phyloP scores from a whole-genome alignment of 169 alveolate species.

The Perkinsus chesapeaki region DNA sequence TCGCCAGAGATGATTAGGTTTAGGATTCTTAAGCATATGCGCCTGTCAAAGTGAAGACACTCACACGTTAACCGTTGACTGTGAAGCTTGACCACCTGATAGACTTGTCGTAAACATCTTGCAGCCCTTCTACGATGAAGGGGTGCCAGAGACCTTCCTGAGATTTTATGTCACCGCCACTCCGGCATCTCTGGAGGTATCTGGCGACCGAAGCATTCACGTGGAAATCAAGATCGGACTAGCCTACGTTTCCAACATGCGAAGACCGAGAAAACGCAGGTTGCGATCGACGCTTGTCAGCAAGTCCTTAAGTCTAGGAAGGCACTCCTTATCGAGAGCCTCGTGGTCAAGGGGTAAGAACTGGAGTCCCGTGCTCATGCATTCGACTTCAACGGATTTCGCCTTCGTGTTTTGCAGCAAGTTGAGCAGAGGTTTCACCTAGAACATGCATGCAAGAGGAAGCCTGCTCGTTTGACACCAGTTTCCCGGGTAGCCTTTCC shows the following conservation, averaged over 20 bases:
- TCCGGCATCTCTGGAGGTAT: background rate
- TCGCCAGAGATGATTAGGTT: background rate
- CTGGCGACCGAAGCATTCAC: background rate
- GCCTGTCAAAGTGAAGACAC: background rate
- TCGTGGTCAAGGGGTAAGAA: slow-evolving; percentile 9
- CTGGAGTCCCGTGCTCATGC: background rate
- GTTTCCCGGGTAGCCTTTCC: slow-evolving; percentile 42
- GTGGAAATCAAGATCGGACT: background rate
- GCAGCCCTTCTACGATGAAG: background rate
- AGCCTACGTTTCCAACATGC: background rate
- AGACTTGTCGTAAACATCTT: background rate
- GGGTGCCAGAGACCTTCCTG: background rate
- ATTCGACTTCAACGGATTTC: slow-evolving; percentile 8
- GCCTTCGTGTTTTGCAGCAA: slow-evolving; percentile 27
- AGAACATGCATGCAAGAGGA: background rate
- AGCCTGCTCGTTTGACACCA: background rate
- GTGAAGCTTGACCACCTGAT: background rate
- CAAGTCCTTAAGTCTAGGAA: slow-evolving; percentile 1
- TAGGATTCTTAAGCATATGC: background rate
- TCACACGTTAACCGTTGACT: background rate
- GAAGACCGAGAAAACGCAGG: slow-evolving; percentile 16
- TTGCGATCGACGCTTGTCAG: slow-evolving; percentile 17
- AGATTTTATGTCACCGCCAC: background rate
- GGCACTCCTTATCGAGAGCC: slow-evolving; percentile 12
- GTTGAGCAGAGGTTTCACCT: slow-evolving; percentile 14